Evolutionary conservation across 257 asterid species (phyloP), one percentile per base, ranked within the genome.

Genomic region (Solanum appendiculatum): DNA sequence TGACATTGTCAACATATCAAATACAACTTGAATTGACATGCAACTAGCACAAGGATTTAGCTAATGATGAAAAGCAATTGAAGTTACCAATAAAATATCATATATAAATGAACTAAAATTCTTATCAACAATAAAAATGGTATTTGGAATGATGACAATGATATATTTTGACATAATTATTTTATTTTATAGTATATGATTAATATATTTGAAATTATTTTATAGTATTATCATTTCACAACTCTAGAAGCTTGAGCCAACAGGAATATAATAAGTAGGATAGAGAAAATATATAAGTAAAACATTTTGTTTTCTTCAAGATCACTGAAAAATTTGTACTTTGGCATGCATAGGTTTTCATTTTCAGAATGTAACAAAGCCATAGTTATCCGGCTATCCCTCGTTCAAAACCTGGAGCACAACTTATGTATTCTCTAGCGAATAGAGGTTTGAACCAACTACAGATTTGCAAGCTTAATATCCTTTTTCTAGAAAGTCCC

Each of bases 1-100:
- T 77, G 20, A 85, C 31, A 87, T 48, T 81, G 29, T 39, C n/a
- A 81, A 25, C 82, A 88, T 86, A 88, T 88, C 80, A 89, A 85
- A 70, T 64, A 70, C 70, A 85, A 75, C 40, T 88, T 86, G 72
- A 64, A 89, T 85, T 34, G 88, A 29, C 74, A 46, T 48, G 66
- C 25, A 81, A 39, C 68, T 44, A 78, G 64, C 84, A 75, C 36
- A 88, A 84, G 56, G 82, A 83, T 84, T 73, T 83, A 88, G 78
- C 85, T 74, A 60, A 80, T 13, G 75, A 83, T 31, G 39, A 72
- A 85, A 80, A 18, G n/a, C n/a, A n/a, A n/a, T n/a, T n/a, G n/a
- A n/a, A n/a, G n/a, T n/a, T n/a, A n/a, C n/a, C n/a, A n/a, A n/a
- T n/a, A n/a, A n/a, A n/a, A n/a, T n/a, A n/a, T n/a, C n/a, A n/a